Percentiles rank a stretch among this genome's conserved stretches.
Evolutionary conservation across 148 eudicot species (phyloP).

Genomic region (Chenopodium quinoa): DNA sequence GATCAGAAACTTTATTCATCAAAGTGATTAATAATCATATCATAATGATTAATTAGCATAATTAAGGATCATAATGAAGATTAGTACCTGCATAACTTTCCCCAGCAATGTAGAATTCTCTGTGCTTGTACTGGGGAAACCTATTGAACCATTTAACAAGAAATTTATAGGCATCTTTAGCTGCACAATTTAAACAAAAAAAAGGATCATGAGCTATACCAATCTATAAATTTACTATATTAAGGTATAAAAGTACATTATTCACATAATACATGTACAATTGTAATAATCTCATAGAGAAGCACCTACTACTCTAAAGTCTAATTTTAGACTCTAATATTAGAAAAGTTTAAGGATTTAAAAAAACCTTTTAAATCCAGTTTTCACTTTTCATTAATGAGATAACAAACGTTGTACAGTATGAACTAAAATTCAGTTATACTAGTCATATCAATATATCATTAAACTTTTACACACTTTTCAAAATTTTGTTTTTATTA

Average conservation of each 20-base stretch:
- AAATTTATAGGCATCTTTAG: conserved; percentile 78
- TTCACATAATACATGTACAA: conserved; percentile 9
- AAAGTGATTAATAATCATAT: neutral
- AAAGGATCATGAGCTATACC: neutral
- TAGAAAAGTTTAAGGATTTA: conserved; percentile 10
- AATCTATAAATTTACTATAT: neutral
- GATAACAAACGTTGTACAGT: no score
- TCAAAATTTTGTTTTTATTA: neutral
- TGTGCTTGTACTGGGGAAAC: conserved; percentile 87
- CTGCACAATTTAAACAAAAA: conserved; percentile 38
- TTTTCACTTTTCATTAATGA: neutral
- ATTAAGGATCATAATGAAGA: conserved; percentile 5
- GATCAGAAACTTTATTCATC: neutral
- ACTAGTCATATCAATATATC: neutral
- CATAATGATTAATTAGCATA: neutral
- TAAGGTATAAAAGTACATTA: conserved; percentile 15
- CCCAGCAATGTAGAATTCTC: conserved; percentile 91
- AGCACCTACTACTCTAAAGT: neutral
- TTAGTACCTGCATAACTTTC: conserved; percentile 88
- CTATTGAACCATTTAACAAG: conserved; percentile 77
- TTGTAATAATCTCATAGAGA: neutral
- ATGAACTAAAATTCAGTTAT: neutral
- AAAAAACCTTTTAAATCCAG: neutral
- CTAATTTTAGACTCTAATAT: neutral
- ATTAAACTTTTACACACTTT: neutral